Evolutionary conservation across 176 grass and related monocot species (phyloP).

Genomic region (Aegilops longissima): DNA sequence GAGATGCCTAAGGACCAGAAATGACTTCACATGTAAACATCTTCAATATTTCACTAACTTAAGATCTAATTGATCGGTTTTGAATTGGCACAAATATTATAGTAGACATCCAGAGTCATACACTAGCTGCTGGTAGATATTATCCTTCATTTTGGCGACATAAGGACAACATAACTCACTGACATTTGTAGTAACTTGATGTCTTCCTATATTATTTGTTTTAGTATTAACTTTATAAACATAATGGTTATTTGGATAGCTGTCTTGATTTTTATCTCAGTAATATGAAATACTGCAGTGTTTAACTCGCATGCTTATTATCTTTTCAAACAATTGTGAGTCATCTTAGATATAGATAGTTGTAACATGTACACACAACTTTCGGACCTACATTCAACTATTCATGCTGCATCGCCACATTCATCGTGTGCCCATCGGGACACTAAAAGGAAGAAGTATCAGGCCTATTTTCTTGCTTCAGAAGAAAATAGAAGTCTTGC

Average conservation of each 20-base stretch:
- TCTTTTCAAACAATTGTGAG: not conserved
- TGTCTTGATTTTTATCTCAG: no score
- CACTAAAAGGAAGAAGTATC: not conserved
- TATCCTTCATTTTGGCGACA: not conserved
- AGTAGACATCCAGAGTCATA: not conserved
- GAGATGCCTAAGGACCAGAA: not conserved
- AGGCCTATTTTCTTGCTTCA: not conserved
- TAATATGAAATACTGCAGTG: no score
- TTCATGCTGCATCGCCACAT: not conserved
- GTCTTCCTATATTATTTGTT: not conserved
- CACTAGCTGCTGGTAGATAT: not conserved
- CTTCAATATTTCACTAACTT: not conserved
- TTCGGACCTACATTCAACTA: not conserved
- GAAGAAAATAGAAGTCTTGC: not conserved
- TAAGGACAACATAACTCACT: no score
- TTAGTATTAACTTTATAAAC: not conserved
- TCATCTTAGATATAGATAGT: not conserved
- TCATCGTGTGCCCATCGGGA: not conserved
- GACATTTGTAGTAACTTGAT: not conserved
- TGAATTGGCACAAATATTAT: not conserved
- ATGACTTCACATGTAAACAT: not conserved
- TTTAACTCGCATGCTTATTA: not conserved
- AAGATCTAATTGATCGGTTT: not conserved
- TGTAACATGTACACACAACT: not conserved
- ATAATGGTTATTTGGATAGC: not conserved